A percentile compares a stretch with the other conserved stretches of the same genome.
Evolutionary conservation across 768 basidiomycete species (phyloP).

Genomic region (Hericium coralloides): DNA sequence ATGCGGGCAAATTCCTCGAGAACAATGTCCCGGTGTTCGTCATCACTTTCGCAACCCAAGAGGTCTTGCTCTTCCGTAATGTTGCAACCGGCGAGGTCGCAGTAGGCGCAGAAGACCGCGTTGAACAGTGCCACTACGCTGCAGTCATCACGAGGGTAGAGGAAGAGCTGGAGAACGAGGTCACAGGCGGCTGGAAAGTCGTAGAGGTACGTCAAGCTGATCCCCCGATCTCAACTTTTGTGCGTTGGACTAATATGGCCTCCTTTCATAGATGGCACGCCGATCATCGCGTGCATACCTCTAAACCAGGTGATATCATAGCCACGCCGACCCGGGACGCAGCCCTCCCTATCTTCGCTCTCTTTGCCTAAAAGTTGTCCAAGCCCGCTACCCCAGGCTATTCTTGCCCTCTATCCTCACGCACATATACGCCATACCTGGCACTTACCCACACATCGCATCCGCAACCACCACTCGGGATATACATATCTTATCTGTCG

Average conservation of each 20-base stretch:
- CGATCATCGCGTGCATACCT: constrained; percentile 1
- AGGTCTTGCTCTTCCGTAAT: constrained; percentile 86
- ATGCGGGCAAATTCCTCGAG: constrained; percentile 85
- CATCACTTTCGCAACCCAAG: constrained; percentile 88
- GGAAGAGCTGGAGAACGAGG: constrained; percentile 81
- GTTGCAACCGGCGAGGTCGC: constrained; percentile 80
- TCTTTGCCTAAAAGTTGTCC: background rate
- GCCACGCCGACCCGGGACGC: background rate
- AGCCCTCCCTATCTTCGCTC: background rate
- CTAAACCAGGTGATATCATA: background rate
- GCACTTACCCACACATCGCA: background rate
- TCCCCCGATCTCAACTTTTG: background rate
- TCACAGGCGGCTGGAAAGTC: constrained; percentile 98
- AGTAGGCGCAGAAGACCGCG: constrained; percentile 82
- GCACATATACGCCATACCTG: background rate
- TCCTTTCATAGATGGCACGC: background rate
- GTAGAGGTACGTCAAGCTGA: constrained; percentile 60
- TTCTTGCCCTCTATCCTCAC: background rate
- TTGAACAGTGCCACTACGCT: constrained; percentile 90
- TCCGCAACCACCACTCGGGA: background rate
- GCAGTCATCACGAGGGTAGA: constrained; percentile 85
- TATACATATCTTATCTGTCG: background rate
- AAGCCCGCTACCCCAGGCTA: background rate
- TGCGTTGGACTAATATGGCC: background rate
- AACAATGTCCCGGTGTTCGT: constrained; percentile 87